Evolutionary conservation across 2,329 filamentous ascomycete species (phyloP).

Genomic region (Aspergillus candidus): DNA sequence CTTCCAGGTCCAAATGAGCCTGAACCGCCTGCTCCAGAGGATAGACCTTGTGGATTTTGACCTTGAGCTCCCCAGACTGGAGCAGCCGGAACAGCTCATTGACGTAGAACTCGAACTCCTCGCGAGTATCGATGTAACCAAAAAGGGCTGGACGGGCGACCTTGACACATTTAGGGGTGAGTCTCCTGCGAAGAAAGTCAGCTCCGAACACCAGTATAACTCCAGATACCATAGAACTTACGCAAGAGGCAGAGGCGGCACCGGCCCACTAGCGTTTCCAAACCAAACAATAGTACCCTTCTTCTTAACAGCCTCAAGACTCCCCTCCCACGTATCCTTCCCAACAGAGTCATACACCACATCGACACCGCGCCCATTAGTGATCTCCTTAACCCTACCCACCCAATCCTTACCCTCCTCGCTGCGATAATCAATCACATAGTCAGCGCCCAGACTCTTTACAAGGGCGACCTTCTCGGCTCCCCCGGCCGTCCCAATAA

Average conservation of each 20-base stretch:
- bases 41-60: conserved; percentile 71
- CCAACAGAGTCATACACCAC: conserved; percentile 85
- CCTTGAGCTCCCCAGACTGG: conserved; percentile 60
- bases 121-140: conserved; percentile 61
- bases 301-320: conserved; percentile 64
- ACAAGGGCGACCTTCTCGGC: conserved; percentile 67
- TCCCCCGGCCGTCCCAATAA: conserved; percentile 73
- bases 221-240: conserved; percentile 41
- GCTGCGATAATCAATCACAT: conserved; percentile 72
- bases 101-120: conserved; percentile 65
- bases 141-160: conserved; percentile 69
- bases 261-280: conserved; percentile 74
- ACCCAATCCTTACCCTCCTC: conserved; percentile 75
- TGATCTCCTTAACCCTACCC: conserved; percentile 79
- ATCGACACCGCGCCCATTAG: conserved; percentile 63
- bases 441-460: conserved; percentile 59
- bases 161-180: conserved; percentile 70
- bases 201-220: conserved; percentile 13
- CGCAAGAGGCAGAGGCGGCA: conserved; percentile 61
- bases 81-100: conserved; percentile 69
- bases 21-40: conserved; percentile 64
- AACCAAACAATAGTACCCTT: conserved; percentile 76
- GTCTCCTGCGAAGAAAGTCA: conserved; percentile 22
- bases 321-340: conserved; percentile 74
- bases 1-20: conserved; percentile 73